A percentile compares a stretch with the other conserved stretches of the same genome.
Conservation (phyloP, 495 filamentous ascomycete species). For the Penicillium psychrofluorescens region DNA sequence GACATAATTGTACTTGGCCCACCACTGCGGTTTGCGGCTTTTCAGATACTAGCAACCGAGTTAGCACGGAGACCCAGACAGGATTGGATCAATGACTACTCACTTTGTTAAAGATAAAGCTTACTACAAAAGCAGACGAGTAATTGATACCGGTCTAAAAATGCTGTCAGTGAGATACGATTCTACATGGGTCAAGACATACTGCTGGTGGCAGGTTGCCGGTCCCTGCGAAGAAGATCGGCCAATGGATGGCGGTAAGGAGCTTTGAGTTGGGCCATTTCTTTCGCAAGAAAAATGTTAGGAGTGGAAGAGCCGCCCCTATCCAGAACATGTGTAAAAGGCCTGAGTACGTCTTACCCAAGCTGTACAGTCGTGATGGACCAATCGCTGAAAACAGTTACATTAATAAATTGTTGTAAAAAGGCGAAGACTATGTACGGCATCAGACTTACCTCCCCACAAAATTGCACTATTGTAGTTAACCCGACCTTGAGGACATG, state of each 20-base stretch:
- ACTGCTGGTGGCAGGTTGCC: constrained; percentile 30
- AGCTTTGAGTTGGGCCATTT: constrained; percentile 27
- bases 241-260: constrained; percentile 37
- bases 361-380: constrained; percentile 18
- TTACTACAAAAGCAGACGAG: constrained; percentile 41
- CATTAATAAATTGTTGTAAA: too few relatives aligned
- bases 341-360: constrained; percentile 15
- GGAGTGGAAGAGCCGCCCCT: constrained; percentile 26
- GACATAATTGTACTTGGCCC: constrained; percentile 29
- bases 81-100: constrained; percentile 23
- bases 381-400: constrained; percentile 22
- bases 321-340: constrained; percentile 29
- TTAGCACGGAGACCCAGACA: not conserved
- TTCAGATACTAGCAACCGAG: not conserved
- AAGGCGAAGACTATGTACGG: too few relatives aligned
- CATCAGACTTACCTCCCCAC: constrained; percentile 17
- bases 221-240: constrained; percentile 39
- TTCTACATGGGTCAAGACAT: not conserved
- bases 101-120: constrained; percentile 37
- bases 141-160: constrained; percentile 42
- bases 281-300: constrained; percentile 19
- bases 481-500: constrained; percentile 34
- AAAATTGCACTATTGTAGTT: constrained; percentile 34
- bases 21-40: constrained; percentile 20
- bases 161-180: not conserved